Conservation (phyloP, 257 asterid species). For the Solanum pinnatisectum region DNA sequence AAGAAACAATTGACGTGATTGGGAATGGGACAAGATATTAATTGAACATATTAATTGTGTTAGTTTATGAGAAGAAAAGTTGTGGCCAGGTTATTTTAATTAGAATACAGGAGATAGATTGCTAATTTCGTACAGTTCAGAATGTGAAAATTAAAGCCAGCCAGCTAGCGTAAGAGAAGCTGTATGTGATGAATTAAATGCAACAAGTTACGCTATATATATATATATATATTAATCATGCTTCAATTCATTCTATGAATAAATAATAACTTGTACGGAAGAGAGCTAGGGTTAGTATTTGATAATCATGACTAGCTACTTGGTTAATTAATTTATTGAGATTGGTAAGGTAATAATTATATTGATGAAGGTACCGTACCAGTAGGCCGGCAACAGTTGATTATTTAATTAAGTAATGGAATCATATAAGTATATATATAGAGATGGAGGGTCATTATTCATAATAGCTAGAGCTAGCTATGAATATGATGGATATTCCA, state of each 20-base stretch:
- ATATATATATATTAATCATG: background rate
- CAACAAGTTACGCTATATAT: background rate
- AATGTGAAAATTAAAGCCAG: background rate
- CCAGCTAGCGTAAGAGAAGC: background rate
- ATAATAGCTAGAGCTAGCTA: no score
- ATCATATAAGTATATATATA: background rate
- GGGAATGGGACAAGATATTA: background rate
- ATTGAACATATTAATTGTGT: background rate
- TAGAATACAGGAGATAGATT: background rate
- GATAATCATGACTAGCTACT: background rate
- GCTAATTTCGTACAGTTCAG: background rate
- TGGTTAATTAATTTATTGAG: background rate
- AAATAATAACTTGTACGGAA: background rate
- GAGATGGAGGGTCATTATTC: background rate
- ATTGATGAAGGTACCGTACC: background rate
- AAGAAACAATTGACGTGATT: background rate
- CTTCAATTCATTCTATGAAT: background rate
- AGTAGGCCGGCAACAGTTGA: background rate
- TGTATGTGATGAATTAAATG: background rate
- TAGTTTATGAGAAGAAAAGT: background rate
- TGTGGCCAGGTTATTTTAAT: background rate
- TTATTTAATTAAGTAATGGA: background rate
- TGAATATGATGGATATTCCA: constrained; percentile 21
- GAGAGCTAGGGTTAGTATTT: background rate
- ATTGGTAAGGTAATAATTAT: background rate